Base-by-base conservation (phyloP, 371 early-diverging fungal species). In the Zopfochytrium polystomum region DNA sequence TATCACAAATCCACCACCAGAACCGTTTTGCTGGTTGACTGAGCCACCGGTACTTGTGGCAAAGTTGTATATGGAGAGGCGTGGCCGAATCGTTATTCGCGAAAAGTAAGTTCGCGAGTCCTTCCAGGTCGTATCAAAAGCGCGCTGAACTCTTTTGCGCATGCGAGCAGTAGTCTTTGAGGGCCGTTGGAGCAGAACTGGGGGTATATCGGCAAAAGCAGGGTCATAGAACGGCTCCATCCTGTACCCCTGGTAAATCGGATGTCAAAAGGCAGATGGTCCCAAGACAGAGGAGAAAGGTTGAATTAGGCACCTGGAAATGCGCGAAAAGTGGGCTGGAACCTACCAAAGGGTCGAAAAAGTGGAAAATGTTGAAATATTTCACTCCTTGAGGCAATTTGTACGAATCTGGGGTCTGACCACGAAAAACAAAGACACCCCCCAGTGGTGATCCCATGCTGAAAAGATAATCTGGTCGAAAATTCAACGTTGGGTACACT, bases 351-450 rank as follows among this genome's bases (percentile, higher is more conserved):
- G 86, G 86, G 55, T 86, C 88, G 58, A 82, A 85, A 1, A 87
- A 80, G 59, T 86, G 82, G 63, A 86, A 88, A 26, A 88, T 65
- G 67, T 86, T 87, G 64, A 76, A 78, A 55, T 80, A 77, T 32
- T 70, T 63, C 4, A 80, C 83, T 34, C 74, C 75, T 20, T 64
- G 61, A 11, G 85, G 84, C 9, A 84, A 80, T 27, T 71, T 73
- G 65, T 82, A 85, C 4, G 71, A 62, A 23, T 73, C 55, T 61
- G 77, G 77, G 27, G 74, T 67, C 46, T 85, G 72, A 2, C 84
- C 83, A 4, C 88, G 79, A 72, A 83, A 79, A 23, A 86, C 74
- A 32, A 86, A 32, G 3, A 80, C 79, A 1, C 85, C 86, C 15
- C 79, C 77, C 61, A 87, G 56, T 7, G 86, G 88, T 4, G 81